Evolutionary conservation across 768 basidiomycete species (phyloP), one percentile per base, ranked within the genome.

Genomic region (Omphalotus guepiniiformis): DNA sequence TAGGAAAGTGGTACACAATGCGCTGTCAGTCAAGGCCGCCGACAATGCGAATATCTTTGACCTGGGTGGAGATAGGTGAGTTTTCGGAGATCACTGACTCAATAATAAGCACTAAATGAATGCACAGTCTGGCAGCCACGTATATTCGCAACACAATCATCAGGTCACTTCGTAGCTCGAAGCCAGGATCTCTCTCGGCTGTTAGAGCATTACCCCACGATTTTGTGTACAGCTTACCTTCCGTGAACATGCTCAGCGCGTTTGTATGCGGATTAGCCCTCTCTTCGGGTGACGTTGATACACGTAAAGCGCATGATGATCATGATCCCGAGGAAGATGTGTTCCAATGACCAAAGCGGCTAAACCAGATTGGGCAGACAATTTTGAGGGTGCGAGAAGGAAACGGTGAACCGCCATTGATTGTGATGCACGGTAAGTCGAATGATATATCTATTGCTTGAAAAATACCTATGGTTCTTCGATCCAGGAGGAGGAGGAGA

Each of bases 331-430:
- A 39, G n/a, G 37, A 38, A 29, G 19, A 18, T 3, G 25, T 29
- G 15, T 25, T 18, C 12, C 16, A 16, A 34, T 39, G 39, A 21
- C 30, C 30, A 8, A 42, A 19, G 18, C n/a, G n/a, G 21, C 22
- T 16, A 19, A 16, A 15, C 21, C 47, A 40, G 25, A 13, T 21
- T 1, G 47, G 47, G 9, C 15, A 48, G 16, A 48, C 47, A 8
- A 23, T 48, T 19, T 13, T 48, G 19, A 11, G 34, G 22, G 39
- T 48, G 3, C n/a, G 25, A 8, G 25, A 42, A 26, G 47, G 47
- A 19, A 41, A 39, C 9, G 47, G 47, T 18, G 47, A 48, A 29
- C 39, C 47, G 16, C 47, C 47, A 15, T 18, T 48, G 15, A 48
- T 48, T 6, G 22, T 42, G 12, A 42, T 48, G 11, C 47, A 48